A percentile compares a stretch with the other conserved stretches of the same genome.
Conservation (phyloP, 208 protist species). For the Crithidia fasciculata region DNA sequence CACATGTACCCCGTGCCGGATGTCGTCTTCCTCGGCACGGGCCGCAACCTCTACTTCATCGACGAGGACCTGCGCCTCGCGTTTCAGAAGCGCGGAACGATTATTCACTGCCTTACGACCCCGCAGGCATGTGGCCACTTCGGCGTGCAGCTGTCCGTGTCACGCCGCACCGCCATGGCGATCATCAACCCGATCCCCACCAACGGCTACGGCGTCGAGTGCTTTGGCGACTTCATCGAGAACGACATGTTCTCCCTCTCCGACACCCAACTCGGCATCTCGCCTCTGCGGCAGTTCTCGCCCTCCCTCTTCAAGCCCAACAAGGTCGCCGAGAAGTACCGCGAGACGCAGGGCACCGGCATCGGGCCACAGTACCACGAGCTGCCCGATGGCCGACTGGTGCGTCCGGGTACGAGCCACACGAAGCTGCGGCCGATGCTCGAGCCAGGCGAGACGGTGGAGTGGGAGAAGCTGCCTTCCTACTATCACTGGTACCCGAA, state of each 20-base stretch:
- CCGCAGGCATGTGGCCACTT: slow-evolving; percentile 85
- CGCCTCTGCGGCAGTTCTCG: slow-evolving; percentile 79
- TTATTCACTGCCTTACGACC: slow-evolving; percentile 90
- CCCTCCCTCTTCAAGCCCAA: slow-evolving; percentile 73
- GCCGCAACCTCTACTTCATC: slow-evolving; percentile 87
- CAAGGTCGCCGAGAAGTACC: slow-evolving; percentile 88
- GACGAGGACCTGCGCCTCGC: slow-evolving; percentile 88
- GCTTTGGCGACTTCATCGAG: slow-evolving; percentile 91
- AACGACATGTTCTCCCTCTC: slow-evolving; percentile 91
- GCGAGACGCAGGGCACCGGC: slow-evolving; percentile 85
- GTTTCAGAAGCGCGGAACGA: slow-evolving; percentile 85
- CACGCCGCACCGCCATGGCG: slow-evolving; percentile 75
- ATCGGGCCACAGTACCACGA: slow-evolving; percentile 86
- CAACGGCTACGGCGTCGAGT: slow-evolving; percentile 88
- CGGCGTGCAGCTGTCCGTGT: slow-evolving; percentile 83
- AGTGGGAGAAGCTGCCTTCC: slow-evolving; percentile 88
- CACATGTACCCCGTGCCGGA: slow-evolving; percentile 90
- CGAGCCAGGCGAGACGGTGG: slow-evolving; percentile 81
- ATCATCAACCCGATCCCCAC: slow-evolving; percentile 90
- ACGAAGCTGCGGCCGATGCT: slow-evolving; percentile 87
- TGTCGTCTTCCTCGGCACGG: slow-evolving; percentile 88
- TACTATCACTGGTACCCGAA: slow-evolving; percentile 93
- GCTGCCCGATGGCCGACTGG: slow-evolving; percentile 80
- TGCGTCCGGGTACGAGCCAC: slow-evolving; percentile 81
- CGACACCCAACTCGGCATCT: slow-evolving; percentile 83